Evolutionary conservation across 1,284 basidiomycete species (phyloP), one percentile per base, ranked within the genome.

Genomic region (Pulveroboletus sp.): DNA sequence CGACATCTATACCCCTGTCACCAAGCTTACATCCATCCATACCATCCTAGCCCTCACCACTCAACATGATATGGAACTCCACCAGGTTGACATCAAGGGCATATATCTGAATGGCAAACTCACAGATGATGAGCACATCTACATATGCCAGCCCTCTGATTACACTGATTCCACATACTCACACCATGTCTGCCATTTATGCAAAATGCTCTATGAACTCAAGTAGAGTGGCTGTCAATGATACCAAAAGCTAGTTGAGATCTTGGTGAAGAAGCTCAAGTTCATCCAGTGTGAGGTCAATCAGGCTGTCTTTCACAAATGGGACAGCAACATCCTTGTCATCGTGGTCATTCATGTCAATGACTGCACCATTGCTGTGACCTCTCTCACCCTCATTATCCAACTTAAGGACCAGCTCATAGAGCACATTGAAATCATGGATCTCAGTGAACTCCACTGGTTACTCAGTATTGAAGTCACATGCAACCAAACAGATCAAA

Each of bases 1-100:
- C 20, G 62, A 78, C 38, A 76, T 70, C 0, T 76, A 68, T 47
- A 65, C 75, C 0, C 70, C 76, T 0, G 66, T 76, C 0, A 70
- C 67, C 5, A 57, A 65, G 2, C 63, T 73, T 9, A 49, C 61
- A 1, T 71, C 73, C 0, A 58, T 77, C 9, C 51, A 63, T 0
- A 63, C 69, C 2, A 49, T 70, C 0, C 52, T 74, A 0, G 65
- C 72, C 0, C 28, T 56, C 1, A 9, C 57, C 5, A 40, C 44
- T 0, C 2, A 4, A 0, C 5, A 9, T 0, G 4, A 48, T 26
- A 17, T 43, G 0, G 33, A 58, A 3, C 6, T 50, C 0, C 43
- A 50, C 11, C 48, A 56, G 6, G 5, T 57, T 0, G 38, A 59
- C 17, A 54, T 52, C 18, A 57, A 49, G 1, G 36, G 29, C 1